Evolutionary conservation across 2,329 filamentous ascomycete genomes (phyloP), one percentile per base, ranked within the genome.

Genomic region (Aspergillus brasiliensis): DNA sequence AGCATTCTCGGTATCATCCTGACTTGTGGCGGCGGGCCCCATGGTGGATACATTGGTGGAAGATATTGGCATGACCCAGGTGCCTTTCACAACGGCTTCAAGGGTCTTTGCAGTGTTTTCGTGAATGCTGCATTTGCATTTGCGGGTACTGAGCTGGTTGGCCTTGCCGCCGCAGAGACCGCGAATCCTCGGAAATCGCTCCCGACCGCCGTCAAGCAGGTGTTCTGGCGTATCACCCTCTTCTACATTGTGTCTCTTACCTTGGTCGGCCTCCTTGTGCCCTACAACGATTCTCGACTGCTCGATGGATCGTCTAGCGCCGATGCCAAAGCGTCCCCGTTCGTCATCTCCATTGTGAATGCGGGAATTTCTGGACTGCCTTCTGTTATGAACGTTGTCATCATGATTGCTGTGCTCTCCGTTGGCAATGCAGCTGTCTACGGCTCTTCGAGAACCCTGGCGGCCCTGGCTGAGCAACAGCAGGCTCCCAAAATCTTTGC

Each of bases 401-500:
- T 97, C 73, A 87, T 97, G 71, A 87, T 96, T 63, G 90, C 93
- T 19, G 92, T 97, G 21, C 80, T 97, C 21, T 96, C 91, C 0
- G 93, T 97, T 61, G 92, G 92, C 59, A 97, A 97, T 77, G 94
- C 91, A 6, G 88, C 92, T 62, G 89, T 97, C 61, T 98, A 96
- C 70, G 94, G 92, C 37, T 94, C 91, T 23, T 96, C 91, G 1
- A 88, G 94, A 68, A 97, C 93, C 2, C 86, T 98, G 7, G 91
- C 92, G 25, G 92, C 93, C 3, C 85, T 97, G 2, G 92, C 93
- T 47, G 92, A 97, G 74, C 92, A 96, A 75, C 85, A 88, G 57
- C 92, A 95, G 73, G 92, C 91, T 0, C 92, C 93, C 7, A 83
- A 81, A 63, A 81, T 93, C 65, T 81, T 97, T 31, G 86, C 86